These are phyloP conservation scores for Fusarium sambucinum DNA, from an alignment of 2,329 filamentous ascomycete species.

Conservation along the genomic window DNA sequence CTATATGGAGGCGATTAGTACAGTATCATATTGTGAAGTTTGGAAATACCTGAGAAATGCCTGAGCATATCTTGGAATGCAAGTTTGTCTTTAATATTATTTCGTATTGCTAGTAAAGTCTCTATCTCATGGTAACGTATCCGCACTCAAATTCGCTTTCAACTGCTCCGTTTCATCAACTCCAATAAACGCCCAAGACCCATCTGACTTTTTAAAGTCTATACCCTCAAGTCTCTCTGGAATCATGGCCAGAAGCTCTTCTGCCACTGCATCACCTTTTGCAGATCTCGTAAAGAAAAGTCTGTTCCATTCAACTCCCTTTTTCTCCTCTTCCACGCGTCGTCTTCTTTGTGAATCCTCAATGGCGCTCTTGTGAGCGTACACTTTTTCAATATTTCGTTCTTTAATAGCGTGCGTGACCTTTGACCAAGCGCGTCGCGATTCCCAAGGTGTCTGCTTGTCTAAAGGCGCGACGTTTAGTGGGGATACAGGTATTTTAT, in stretches of 20 bases:
- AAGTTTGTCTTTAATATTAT: too few species aligned
- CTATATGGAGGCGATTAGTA: too few species aligned
- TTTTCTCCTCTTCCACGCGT: constrained; percentile 73
- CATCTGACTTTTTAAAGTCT: constrained; percentile 6
- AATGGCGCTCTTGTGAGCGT: constrained; percentile 79
- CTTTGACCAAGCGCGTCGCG: constrained; percentile 81
- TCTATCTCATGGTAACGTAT: constrained; percentile 53
- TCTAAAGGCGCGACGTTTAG: constrained; percentile 57
- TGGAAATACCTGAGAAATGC: too few species aligned
- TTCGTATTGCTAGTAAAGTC: too few species aligned
- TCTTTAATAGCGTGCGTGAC: constrained; percentile 77
- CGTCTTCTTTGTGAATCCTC: constrained; percentile 85
- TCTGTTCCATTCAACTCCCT: constrained; percentile 37
- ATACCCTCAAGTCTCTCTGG: neutral
- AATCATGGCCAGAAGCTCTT: neutral
- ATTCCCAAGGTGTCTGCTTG: constrained; percentile 83
- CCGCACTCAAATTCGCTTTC: neutral
- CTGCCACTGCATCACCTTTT: neutral
- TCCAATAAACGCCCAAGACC: constrained; percentile 16
- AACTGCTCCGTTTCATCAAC: constrained; percentile 2
- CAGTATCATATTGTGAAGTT: too few species aligned
- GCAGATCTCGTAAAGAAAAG: constrained; percentile 28
- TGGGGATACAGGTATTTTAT: constrained; percentile 8
- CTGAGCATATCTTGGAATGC: too few species aligned
- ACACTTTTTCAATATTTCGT: constrained; percentile 80